Percentiles rank a stretch among this genome's conserved stretches.
phyloP scores from a whole-genome alignment of 2,329 filamentous ascomycete genomes.

The Achaetomium macrosporum region DNA sequence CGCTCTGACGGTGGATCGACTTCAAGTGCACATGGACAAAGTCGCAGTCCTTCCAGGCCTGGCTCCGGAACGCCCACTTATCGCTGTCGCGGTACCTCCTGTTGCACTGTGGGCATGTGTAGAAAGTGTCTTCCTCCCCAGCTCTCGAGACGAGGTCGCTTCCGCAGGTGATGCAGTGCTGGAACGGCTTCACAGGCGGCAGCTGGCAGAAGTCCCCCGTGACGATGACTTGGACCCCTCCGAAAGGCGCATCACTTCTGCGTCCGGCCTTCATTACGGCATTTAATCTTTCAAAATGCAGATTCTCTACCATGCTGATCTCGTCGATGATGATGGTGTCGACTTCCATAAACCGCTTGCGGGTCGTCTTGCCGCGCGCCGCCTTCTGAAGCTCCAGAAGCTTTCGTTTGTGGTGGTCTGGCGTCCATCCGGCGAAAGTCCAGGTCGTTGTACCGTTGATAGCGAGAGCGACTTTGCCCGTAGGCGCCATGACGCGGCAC shows the following conservation, averaged over 20 bases:
- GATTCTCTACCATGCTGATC: slow-evolving; percentile 58
- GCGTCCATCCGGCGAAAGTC: slow-evolving; percentile 52
- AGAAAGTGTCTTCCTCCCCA: slow-evolving; percentile 16
- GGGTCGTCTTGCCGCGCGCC: slow-evolving; percentile 31
- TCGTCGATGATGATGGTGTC: slow-evolving; percentile 60
- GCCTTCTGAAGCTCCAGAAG: slow-evolving; percentile 31
- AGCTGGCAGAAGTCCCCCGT: slow-evolving; percentile 58
- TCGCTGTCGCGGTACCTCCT: slow-evolving; percentile 39
- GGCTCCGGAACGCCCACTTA: slow-evolving; percentile 56
- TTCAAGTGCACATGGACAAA: slow-evolving; percentile 49
- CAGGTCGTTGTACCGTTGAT: slow-evolving; percentile 52
- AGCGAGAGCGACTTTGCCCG: slow-evolving; percentile 52
- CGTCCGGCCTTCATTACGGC: slow-evolving; percentile 38
- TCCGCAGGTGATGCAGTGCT: slow-evolving; percentile 46
- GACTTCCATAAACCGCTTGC: slow-evolving; percentile 35
- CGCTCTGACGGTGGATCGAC: slow-evolving; percentile 52
- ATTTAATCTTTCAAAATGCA: slow-evolving; percentile 47
- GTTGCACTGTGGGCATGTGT: slow-evolving; percentile 33
- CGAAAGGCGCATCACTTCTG: slow-evolving; percentile 28
- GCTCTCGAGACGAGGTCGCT: slow-evolving; percentile 25
- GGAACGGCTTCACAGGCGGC: slow-evolving; percentile 53
- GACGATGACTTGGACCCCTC: slow-evolving; percentile 49
- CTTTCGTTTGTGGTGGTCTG: slow-evolving; percentile 38
- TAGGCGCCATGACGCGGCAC: slow-evolving; percentile 52
- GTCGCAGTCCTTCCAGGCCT: slow-evolving; percentile 47